Evolutionary conservation across 2,329 filamentous ascomycete species (phyloP).

Genomic region (Phoma sp.): DNA sequence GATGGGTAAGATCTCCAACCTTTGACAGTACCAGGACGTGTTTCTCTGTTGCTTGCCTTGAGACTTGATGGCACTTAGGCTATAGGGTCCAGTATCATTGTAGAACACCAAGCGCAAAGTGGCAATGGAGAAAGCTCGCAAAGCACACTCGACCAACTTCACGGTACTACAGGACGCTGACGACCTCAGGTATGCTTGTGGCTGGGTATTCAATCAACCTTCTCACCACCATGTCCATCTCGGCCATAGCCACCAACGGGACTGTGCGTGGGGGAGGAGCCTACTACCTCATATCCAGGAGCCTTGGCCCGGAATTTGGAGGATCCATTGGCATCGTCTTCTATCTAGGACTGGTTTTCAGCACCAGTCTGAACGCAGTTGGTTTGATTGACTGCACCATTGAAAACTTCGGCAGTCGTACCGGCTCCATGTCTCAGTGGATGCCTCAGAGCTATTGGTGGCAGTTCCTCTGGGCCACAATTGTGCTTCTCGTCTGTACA

Average conservation of each 20-base stretch:
- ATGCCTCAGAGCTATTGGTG: conserved; percentile 78
- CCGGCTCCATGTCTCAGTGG: conserved; percentile 63
- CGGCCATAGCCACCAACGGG: conserved; percentile 87
- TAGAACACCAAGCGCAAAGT: neutral
- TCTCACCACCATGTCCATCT: conserved; percentile 84
- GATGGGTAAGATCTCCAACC: conserved; percentile 63
- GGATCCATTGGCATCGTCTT: conserved; percentile 88
- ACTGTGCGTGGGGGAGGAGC: conserved; percentile 87
- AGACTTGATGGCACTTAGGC: neutral
- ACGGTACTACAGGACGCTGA: conserved; percentile 15
- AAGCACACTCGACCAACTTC: neutral
- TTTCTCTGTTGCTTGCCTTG: neutral
- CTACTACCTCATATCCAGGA: conserved; percentile 87
- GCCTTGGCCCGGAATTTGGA: conserved; percentile 82
- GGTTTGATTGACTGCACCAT: conserved; percentile 83
- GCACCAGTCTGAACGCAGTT: conserved; percentile 85
- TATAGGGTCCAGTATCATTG: neutral
- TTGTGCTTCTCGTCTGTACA: conserved; percentile 74
- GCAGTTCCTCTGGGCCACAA: conserved; percentile 76
- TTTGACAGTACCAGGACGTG: neutral
- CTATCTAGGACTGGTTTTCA: conserved; percentile 83
- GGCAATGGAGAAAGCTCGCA: neutral
- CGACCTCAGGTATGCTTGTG: conserved; percentile 67
- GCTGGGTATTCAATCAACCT: conserved; percentile 81
- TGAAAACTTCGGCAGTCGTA: conserved; percentile 70